A percentile compares a stretch with the other conserved stretches of the same genome.
These are phyloP conservation scores for Lasiodiplodia hormozganensis DNA, from an alignment of 2,329 filamentous ascomycete species.

Conservation along the genomic window DNA sequence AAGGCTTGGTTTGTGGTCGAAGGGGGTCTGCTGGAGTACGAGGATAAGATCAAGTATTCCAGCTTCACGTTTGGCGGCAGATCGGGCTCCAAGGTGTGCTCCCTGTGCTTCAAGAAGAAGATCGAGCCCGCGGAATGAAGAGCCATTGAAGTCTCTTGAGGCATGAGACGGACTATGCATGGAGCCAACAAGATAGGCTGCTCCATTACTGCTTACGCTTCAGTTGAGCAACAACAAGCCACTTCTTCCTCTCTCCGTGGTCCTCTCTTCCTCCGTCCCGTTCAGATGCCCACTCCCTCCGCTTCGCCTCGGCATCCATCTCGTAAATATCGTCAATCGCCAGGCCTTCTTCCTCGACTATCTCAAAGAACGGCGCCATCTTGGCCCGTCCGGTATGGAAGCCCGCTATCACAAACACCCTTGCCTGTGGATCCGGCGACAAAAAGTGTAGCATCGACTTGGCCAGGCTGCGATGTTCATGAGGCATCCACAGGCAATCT, in stretches of 20 bases:
- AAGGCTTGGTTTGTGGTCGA: constrained; percentile 74
- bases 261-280: constrained; percentile 68
- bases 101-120: constrained; percentile 75
- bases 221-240: constrained; percentile 66
- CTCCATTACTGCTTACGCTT: constrained; percentile 32
- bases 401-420: constrained; percentile 71
- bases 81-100: constrained; percentile 88
- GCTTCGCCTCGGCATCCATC: constrained; percentile 68
- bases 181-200: not conserved
- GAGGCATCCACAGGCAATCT: constrained; percentile 79
- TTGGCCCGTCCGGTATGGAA: constrained; percentile 75
- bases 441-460: constrained; percentile 70
- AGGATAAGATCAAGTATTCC: constrained; percentile 77
- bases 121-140: constrained; percentile 6
- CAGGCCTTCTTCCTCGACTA: constrained; percentile 56
- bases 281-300: constrained; percentile 65
- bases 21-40: constrained; percentile 62
- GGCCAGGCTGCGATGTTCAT: constrained; percentile 72
- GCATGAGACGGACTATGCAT: not conserved
- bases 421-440: constrained; percentile 50
- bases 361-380: constrained; percentile 69
- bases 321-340: constrained; percentile 72
- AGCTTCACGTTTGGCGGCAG: constrained; percentile 89
- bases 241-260: constrained; percentile 69
- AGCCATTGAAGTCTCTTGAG: not conserved